These are phyloP conservation scores for Aspergillus neoniger DNA, from an alignment of 2,329 filamentous ascomycete genomes.

Conservation along the genomic window DNA sequence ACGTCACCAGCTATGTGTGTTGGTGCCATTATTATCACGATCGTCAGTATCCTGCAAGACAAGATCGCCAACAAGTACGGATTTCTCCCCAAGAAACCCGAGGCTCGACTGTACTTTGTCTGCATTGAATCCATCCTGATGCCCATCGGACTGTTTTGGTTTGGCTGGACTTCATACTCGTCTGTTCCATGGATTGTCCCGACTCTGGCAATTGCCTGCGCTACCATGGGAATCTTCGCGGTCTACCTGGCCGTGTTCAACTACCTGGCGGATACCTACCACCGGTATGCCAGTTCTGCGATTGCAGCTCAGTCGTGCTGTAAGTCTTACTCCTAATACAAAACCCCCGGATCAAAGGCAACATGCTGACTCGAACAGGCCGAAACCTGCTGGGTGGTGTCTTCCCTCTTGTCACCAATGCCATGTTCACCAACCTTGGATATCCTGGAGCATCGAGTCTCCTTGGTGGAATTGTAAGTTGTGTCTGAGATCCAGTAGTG, in stretches of 20 bases:
- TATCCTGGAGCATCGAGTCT: conserved; percentile 71
- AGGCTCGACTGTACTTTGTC: conserved; percentile 79
- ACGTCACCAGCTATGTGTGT: conserved; percentile 62
- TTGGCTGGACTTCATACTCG: conserved; percentile 68
- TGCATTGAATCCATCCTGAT: conserved; percentile 75
- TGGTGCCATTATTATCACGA: conserved; percentile 66
- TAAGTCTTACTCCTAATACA: conserved; percentile 20
- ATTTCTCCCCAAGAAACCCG: conserved; percentile 58
- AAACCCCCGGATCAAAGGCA: background rate
- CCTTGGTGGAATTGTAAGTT: conserved; percentile 69
- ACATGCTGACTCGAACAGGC: conserved; percentile 25
- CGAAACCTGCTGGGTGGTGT: conserved; percentile 79
- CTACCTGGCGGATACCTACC: conserved; percentile 86
- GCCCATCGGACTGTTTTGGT: conserved; percentile 78
- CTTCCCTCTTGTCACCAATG: conserved; percentile 74
- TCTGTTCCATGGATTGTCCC: conserved; percentile 72
- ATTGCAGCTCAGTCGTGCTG: conserved; percentile 85
- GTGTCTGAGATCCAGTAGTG: background rate
- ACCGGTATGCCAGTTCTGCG: conserved; percentile 79
- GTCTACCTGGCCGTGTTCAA: conserved; percentile 91
- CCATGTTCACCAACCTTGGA: conserved; percentile 73
- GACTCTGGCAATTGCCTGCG: conserved; percentile 67
- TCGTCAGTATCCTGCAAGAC: conserved; percentile 72
- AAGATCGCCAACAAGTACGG: conserved; percentile 57
- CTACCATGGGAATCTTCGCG: conserved; percentile 82